Conservation (phyloP, 1,139 yeast species). For the Candida neerlandica region DNA sequence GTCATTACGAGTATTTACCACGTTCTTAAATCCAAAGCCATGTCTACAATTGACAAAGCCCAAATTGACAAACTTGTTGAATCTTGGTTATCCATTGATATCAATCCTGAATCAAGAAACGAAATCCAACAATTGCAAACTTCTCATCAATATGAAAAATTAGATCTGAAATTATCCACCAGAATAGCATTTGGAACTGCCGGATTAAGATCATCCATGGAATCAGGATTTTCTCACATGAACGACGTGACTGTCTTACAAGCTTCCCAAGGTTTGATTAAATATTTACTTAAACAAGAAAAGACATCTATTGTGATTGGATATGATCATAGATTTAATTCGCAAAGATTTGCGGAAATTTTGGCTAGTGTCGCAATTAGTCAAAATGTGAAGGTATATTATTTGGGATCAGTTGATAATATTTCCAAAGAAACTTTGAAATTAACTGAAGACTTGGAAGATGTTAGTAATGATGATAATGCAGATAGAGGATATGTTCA, state of each 20-base stretch:
- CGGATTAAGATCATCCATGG: conserved; percentile 85
- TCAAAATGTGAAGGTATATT: conserved; percentile 71
- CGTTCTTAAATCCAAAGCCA: neutral
- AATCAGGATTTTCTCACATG: conserved; percentile 87
- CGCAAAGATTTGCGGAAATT: conserved; percentile 75
- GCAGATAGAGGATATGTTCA: conserved; percentile 52
- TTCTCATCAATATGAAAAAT: conserved; percentile 39
- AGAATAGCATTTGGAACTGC: conserved; percentile 93
- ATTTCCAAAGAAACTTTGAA: conserved; percentile 35
- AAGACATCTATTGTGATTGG: conserved; percentile 68
- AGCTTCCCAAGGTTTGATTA: conserved; percentile 89
- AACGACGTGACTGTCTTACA: conserved; percentile 87
- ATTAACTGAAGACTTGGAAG: conserved; percentile 11
- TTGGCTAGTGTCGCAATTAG: conserved; percentile 73
- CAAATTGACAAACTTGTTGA: conserved; percentile 39
- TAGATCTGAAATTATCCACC: conserved; percentile 52
- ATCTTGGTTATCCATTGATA: conserved; percentile 52
- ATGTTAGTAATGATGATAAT: conserved; percentile 7
- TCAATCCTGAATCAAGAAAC: conserved; percentile 53
- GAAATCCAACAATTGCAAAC: conserved; percentile 57
- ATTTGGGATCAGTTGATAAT: conserved; percentile 45
- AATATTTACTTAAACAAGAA: conserved; percentile 42
- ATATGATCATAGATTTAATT: conserved; percentile 87
- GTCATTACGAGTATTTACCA: neutral
- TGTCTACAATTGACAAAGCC: neutral